These are phyloP conservation scores for Cinnamomum chago DNA, from an alignment of 164 flowering plant genomes.

Conservation along the genomic window DNA sequence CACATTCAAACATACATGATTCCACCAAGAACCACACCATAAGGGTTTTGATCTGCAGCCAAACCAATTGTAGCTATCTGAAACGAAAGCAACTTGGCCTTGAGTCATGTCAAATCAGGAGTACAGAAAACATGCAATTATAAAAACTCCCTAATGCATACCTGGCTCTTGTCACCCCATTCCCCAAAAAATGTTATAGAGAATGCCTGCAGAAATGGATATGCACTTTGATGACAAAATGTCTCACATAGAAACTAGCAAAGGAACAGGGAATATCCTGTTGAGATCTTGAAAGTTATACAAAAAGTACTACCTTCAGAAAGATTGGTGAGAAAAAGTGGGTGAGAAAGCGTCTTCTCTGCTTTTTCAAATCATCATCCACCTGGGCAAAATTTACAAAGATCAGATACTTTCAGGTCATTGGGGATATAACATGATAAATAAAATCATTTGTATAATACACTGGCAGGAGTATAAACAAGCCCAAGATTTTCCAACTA, in stretches of 20 bases:
- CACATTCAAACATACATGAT: constrained; percentile 55
- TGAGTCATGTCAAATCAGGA: background rate
- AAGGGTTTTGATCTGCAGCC: constrained; percentile 96
- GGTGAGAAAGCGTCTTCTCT: constrained; percentile 51
- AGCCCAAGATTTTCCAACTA: background rate
- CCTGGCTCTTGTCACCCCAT: constrained; percentile 99
- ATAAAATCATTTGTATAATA: background rate
- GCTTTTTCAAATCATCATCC: constrained; percentile 77
- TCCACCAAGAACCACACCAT: constrained; percentile 98
- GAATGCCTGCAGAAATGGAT: constrained; percentile 65
- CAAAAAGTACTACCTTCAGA: constrained; percentile 55
- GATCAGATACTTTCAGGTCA: background rate
- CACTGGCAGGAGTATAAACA: background rate
- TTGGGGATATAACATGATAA: background rate
- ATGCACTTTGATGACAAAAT: background rate
- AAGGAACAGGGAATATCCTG: background rate
- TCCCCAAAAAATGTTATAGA: constrained; percentile 97
- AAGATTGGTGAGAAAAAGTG: constrained; percentile 91
- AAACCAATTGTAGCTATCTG: constrained; percentile 96
- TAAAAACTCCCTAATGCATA: constrained; percentile 15
- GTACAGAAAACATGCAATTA: background rate
- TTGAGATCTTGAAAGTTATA: background rate
- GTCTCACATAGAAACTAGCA: no score
- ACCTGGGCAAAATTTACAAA: constrained; percentile 37
- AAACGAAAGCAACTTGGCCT: constrained; percentile 13